These are phyloP conservation scores for Scytalidium lignicola DNA, from an alignment of 2,329 filamentous ascomycete species.

Conservation along the genomic window DNA sequence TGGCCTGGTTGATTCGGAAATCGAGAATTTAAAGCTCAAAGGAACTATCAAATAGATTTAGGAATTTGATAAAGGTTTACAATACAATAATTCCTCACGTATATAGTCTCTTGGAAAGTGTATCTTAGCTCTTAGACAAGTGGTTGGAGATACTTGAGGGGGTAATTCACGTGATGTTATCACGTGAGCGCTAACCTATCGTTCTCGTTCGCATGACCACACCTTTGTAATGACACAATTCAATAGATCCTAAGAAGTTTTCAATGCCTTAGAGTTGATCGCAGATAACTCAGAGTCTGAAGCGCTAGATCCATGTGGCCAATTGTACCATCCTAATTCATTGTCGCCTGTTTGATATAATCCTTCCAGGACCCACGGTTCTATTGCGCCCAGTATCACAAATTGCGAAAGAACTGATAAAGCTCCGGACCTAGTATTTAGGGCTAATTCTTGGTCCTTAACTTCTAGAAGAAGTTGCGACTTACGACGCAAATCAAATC, in stretches of 20 bases:
- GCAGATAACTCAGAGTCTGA: neutral
- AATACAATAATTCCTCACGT: neutral
- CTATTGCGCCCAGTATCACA: no score
- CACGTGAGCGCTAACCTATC: neutral
- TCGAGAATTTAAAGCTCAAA: slow-evolving; percentile 56
- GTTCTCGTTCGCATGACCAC: slow-evolving; percentile 3
- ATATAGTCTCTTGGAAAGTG: neutral
- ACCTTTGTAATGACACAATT: neutral
- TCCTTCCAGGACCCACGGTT: no score
- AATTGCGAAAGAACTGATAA: no score
- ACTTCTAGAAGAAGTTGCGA: neutral
- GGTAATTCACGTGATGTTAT: slow-evolving; percentile 7
- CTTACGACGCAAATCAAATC: neutral
- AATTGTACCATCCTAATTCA: no score
- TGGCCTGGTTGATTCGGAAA: slow-evolving; percentile 52
- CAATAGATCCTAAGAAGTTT: neutral
- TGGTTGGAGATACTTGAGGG: neutral
- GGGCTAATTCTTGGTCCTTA: neutral
- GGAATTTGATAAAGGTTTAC: neutral
- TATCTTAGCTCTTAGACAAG: neutral
- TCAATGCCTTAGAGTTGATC: neutral
- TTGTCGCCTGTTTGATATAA: no score
- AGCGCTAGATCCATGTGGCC: no score
- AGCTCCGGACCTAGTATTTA: no score
- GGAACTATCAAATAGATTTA: slow-evolving; percentile 56